phyloP scores from a whole-genome alignment of 2,329 filamentous ascomycete species.

The Amauroascus verrucosus region DNA sequence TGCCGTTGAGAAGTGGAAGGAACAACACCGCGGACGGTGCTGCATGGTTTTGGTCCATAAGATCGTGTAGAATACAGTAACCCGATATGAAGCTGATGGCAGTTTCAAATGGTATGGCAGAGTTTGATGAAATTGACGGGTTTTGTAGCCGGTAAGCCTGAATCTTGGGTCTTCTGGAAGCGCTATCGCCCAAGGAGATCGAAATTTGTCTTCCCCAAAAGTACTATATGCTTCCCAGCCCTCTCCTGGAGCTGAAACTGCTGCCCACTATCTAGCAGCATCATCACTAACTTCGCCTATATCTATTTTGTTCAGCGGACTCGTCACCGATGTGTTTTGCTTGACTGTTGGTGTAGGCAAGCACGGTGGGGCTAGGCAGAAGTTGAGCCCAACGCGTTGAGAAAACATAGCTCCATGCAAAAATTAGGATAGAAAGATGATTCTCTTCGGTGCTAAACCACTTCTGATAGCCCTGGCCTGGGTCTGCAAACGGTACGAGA shows the following conservation, averaged over 20 bases:
- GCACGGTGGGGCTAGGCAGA: slow-evolving; percentile 2
- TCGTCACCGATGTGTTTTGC: neutral
- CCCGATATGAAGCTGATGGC: slow-evolving; percentile 18
- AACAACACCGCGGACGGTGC: slow-evolving; percentile 21
- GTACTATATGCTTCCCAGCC: slow-evolving; percentile 14
- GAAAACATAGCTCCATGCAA: slow-evolving; percentile 13
- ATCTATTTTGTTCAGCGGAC: neutral
- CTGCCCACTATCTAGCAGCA: slow-evolving; percentile 15
- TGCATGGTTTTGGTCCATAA: slow-evolving; percentile 19
- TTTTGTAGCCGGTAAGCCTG: neutral
- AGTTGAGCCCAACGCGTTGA: slow-evolving; percentile 12
- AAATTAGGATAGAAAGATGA: slow-evolving; percentile 13
- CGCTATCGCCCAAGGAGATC: slow-evolving; percentile 10
- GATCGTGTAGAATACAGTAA: slow-evolving; percentile 18
- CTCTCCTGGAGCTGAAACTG: slow-evolving; percentile 14
- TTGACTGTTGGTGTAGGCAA: slow-evolving; percentile 1
- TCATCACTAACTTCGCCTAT: slow-evolving; percentile 10
- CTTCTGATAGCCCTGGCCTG: slow-evolving; percentile 3
- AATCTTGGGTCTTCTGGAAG: neutral
- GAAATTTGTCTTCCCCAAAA: neutral
- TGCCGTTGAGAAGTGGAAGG: slow-evolving; percentile 15
- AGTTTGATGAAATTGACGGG: neutral
- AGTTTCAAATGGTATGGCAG: slow-evolving; percentile 1
- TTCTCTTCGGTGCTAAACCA: slow-evolving; percentile 12
- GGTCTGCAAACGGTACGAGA: neutral